phyloP scores from a whole-genome alignment of 2,329 filamentous ascomycete genomes.

The Colletotrichum salicis region DNA sequence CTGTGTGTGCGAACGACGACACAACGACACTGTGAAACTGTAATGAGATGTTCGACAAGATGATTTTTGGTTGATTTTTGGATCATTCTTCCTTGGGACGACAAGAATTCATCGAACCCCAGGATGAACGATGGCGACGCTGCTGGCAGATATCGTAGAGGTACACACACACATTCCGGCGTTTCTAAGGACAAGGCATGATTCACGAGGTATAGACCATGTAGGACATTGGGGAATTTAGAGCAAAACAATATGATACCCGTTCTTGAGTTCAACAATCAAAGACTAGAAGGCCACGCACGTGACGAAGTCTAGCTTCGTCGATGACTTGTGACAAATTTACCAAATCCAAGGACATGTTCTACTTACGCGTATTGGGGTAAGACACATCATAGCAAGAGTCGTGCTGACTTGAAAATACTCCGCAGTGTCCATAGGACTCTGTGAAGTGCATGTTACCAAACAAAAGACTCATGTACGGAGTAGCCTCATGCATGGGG shows the following conservation, averaged over 20 bases:
- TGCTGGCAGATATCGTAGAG: background rate
- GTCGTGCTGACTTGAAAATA: background rate
- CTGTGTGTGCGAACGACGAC: too few species aligned
- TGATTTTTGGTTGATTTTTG: background rate
- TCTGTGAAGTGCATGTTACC: background rate
- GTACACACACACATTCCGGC: background rate
- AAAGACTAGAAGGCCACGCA: background rate
- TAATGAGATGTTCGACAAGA: background rate
- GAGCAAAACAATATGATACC: conserved; percentile 29
- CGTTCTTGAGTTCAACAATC: conserved; percentile 1
- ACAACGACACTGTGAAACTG: background rate
- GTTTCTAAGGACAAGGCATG: conserved; percentile 9
- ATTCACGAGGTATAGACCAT: conserved; percentile 13
- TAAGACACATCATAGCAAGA: background rate
- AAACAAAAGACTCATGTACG: background rate
- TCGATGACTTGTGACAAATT: background rate
- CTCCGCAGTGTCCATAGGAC: too few species aligned
- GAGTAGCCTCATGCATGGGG: too few species aligned
- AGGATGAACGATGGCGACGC: too few species aligned
- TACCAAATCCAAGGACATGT: background rate
- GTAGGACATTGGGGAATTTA: conserved; percentile 4
- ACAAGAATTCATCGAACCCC: background rate
- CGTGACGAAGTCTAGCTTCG: background rate
- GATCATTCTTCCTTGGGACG: background rate
- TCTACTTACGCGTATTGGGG: background rate